Evolutionary conservation across 2,329 filamentous ascomycete genomes (phyloP), one percentile per base, ranked within the genome.

Genomic region (Rasamsonia emersonii): DNA sequence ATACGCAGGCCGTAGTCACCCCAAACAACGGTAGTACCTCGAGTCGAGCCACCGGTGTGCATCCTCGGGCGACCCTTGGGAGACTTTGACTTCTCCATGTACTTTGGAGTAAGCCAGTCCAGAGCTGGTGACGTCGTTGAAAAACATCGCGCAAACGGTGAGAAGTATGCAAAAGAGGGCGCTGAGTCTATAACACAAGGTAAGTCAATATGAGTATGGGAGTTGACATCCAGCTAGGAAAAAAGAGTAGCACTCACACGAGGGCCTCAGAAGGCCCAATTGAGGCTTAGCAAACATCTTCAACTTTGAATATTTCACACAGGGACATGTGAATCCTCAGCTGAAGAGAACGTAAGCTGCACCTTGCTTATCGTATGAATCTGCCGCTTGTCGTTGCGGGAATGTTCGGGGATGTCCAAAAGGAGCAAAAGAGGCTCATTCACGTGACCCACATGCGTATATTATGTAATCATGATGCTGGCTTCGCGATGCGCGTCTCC

Each of bases 1-100:
- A 98, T 91, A 36, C 91, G 83, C 46, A 98, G 67, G 6, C 91
- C 91, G 56, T 88, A 98, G 59, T 96, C 88, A 34, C 91, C 91
- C 86, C 86, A 96, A 36, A 93, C 78, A 13, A 98, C 82, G 0
- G 89, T 96, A 20, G 91, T 98, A 46, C 91, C 91, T 58, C 93
- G 86, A 20, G 74, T 79, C 34, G 84, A 93, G 39, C 91, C 91
- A 40, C 91, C 91, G 0, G 88, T 98, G 15, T 84, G 75, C 29
- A 96, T 86, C 48, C 86, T 77, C 30, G 84, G 81, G 2, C 86
- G 77, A 23, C 89, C 91, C 65, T 95, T 95, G 43, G 73, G 74
- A 46, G 86, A 88, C 70, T 93, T 93, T 59, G 84, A 85, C 53
- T 77, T 81, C 56, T 86, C 88, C 43, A 84, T 77, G 48, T 79